Conservation (phyloP, 495 filamentous ascomycete genomes). For the Cenococcum geophilum region DNA sequence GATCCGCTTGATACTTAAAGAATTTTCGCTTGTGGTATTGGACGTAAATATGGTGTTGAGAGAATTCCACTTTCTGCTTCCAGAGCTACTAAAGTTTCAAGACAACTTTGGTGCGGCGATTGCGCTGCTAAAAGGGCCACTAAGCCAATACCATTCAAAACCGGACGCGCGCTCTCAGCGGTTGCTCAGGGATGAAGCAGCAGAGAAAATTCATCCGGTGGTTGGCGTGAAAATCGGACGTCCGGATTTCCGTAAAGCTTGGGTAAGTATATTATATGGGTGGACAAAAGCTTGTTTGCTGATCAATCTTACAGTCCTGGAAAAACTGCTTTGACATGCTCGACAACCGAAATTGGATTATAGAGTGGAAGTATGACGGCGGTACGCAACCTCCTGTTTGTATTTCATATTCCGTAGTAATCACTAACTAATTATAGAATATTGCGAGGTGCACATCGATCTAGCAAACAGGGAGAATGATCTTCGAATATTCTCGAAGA, state of each 20-base stretch:
- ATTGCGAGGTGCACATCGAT: slow-evolving; percentile 81
- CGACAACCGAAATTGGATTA: slow-evolving; percentile 54
- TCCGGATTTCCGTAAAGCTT: slow-evolving; percentile 64
- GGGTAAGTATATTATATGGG: slow-evolving; percentile 28
- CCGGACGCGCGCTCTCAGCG: slow-evolving; percentile 39
- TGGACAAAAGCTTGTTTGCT: background rate
- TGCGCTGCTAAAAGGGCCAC: slow-evolving; percentile 40
- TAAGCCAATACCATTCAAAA: slow-evolving; percentile 41
- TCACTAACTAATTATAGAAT: slow-evolving; percentile 46
- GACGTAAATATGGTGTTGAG: slow-evolving; percentile 39
- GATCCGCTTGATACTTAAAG: slow-evolving; percentile 73
- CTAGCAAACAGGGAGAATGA: slow-evolving; percentile 48
- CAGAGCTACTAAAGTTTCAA: slow-evolving; percentile 59
- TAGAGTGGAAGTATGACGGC: slow-evolving; percentile 81
- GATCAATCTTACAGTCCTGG: slow-evolving; percentile 45
- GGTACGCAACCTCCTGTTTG: slow-evolving; percentile 9
- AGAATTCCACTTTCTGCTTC: slow-evolving; percentile 43
- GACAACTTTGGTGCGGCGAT: slow-evolving; percentile 53
- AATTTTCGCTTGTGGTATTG: slow-evolving; percentile 56
- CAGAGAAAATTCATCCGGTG: slow-evolving; percentile 51
- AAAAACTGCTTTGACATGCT: slow-evolving; percentile 66
- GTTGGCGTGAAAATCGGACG: slow-evolving; percentile 71
- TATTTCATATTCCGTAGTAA: too few relatives aligned
- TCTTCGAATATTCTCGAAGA: slow-evolving; percentile 84
- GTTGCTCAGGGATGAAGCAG: slow-evolving; percentile 39